A percentile compares a stretch with the other conserved stretches of the same genome.
phyloP scores from a whole-genome alignment of 1,284 basidiomycete species.

The Neolentinus lepideus region DNA sequence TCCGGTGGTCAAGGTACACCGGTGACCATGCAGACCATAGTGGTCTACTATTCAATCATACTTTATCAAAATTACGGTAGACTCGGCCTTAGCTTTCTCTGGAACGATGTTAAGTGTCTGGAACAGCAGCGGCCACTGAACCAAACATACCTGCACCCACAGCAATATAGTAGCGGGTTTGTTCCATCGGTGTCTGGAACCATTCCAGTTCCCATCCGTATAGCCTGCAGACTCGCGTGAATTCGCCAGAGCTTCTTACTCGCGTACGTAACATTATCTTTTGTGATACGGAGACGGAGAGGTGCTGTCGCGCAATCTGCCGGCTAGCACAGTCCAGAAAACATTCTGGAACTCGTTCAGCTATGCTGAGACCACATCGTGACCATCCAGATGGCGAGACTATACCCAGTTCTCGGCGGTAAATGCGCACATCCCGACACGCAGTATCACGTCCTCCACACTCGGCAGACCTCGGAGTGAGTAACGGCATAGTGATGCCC shows the following conservation, averaged over 20 bases:
- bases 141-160: no score
- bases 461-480: neutral
- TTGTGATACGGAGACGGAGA: no score
- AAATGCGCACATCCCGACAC: neutral
- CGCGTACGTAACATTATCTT: neutral
- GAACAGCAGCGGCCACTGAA: no score
- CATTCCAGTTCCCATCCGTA: neutral
- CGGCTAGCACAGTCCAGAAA: neutral
- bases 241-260: neutral
- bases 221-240: neutral
- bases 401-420: neutral
- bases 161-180: no score
- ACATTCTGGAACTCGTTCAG: neutral
- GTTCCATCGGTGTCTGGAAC: neutral
- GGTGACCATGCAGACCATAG: no score
- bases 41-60: no score
- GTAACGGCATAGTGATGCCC: neutral
- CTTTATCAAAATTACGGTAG: no score
- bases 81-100: no score
- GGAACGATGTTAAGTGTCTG: no score
- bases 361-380: neutral
- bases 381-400: neutral
- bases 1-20: no score
- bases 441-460: neutral
- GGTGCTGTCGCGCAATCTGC: neutral